Evolutionary conservation across 208 protist species (phyloP).

Genomic region (Endotrypanum monterogeii): DNA sequence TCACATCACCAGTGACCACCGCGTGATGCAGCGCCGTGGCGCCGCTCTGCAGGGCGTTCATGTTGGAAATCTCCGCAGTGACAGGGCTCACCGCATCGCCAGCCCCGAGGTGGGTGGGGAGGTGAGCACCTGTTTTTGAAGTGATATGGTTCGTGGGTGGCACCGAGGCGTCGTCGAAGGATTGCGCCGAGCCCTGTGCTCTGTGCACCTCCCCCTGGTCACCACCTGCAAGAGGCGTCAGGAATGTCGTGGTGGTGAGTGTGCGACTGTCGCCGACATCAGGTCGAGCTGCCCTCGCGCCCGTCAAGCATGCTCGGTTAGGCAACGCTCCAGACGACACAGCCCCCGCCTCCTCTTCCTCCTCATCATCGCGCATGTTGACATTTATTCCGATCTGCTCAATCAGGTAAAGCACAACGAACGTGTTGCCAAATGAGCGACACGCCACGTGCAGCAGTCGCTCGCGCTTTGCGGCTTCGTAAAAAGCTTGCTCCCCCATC

Average conservation of each 20-base stretch:
- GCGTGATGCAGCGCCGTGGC: constrained; percentile 70
- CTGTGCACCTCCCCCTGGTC: background rate
- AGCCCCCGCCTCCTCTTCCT: no score
- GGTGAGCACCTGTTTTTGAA: background rate
- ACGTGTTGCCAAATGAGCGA: constrained; percentile 33
- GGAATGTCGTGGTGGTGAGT: background rate
- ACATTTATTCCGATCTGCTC: constrained; percentile 67
- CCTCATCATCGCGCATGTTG: constrained; percentile 28
- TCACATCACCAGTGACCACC: constrained; percentile 45
- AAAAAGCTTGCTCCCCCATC: constrained; percentile 43
- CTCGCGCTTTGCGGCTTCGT: constrained; percentile 24
- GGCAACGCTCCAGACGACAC: background rate
- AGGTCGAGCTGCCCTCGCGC: background rate
- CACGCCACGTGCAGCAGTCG: constrained; percentile 65
- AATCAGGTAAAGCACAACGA: constrained; percentile 62
- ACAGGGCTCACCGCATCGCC: background rate
- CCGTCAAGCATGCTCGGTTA: background rate
- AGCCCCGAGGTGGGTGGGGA: background rate
- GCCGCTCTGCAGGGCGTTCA: constrained; percentile 3
- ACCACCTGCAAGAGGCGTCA: background rate
- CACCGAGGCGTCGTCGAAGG: background rate
- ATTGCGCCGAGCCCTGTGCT: background rate
- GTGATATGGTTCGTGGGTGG: background rate
- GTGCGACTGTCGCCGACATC: background rate
- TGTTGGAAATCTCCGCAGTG: background rate